Evolutionary conservation across 2,329 filamentous ascomycete genomes (phyloP), one percentile per base, ranked within the genome.

Genomic region (Verticillium albo-atrum): DNA sequence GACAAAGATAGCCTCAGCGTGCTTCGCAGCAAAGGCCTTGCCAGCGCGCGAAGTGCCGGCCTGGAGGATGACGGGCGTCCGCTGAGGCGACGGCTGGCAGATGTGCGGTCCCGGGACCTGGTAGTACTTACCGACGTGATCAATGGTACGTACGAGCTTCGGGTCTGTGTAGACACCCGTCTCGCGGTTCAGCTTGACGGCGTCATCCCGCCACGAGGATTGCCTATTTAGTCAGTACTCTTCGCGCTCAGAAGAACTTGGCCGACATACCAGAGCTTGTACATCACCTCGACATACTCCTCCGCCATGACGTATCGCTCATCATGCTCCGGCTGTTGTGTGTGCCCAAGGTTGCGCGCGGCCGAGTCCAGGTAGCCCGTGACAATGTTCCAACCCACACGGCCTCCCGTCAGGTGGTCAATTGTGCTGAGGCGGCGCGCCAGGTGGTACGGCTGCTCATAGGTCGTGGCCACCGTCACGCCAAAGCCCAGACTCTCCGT

Each of bases 401-500:
- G 77, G n/a, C 87, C 86, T 54, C 83, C 82, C 1, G 85, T 85
- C 10, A 90, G 72, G 68, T 90, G 88, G 66, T 90, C 88, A 0
- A 89, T 76, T 0, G 87, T 90, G 4, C 82, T 85, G 12, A 90
- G 72, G n/a, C 86, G 74, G 20, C 87, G 73, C 0, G 88, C 87
- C 15, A 90, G 74, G 63, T 88, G 83, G 66, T 89, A 90, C 0
- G 88, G 87, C 67, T 86, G 82, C 68, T 90, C 87, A 62, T 90
- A 90, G 0, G 85, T 89, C 0, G 87, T 89, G 1, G 83, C 82
- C 0, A 87, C 81, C 0, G 88, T 90, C 1, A 90, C 84, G 1
- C 87, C 87, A 61, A 90, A 90, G 0, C 82, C 84, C n/a, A 91
- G 80, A 60, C 78, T 88, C 63, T 83, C 81, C 0, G 88, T 90